Evolutionary conservation across 345 rosid genomes (phyloP), one percentile per base, ranked within the genome.

Genomic region (Ceriops zippeliana): DNA sequence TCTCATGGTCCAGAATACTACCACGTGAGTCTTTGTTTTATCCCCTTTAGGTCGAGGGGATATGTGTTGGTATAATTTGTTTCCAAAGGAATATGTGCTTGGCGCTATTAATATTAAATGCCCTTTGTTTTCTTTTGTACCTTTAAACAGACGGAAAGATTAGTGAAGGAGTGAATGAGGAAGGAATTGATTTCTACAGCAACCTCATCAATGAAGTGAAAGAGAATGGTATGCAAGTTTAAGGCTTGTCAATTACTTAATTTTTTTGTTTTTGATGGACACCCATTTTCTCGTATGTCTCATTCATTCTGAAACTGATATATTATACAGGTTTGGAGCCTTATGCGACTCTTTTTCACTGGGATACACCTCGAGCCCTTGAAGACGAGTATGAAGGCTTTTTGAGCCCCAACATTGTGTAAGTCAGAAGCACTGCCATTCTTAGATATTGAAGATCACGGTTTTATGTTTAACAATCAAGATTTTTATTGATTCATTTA

Each of bases 311-410:
- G 47, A 2, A 11, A 3, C 47, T 42, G 47, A 42, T 42, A 11
- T 42, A 10, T 42, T 27, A 57, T 59, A 5, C 35, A 64, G 67
- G 69, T 16, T 21, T 63, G 28, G 57, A 26, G 63, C 68, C 74
- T 37, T 71, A 13, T 63, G 67, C 24, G 35, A 64, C 69, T 20
- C 7, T 69, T 11, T 67, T 53, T 19, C 70, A 67, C 35, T 67
- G 70, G 70, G 70, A 54, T 26, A 34, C 52, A 13, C 74, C 68
- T 28, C 63, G 64, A 58, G 62, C 53, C 17, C 28, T 71, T 17
- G 52, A 28, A 42, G 74, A 61, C 4, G 42, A 17, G 10, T 62
- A 62, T 51, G 64, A 51, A 31, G 66, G 66, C 66, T 70, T 52
- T 35, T 16, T 53, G 38, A 67, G 19, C 24, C 6, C 13, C 6